Conservation (phyloP, 1,284 basidiomycete genomes). For the Vanrija sp. region DNA sequence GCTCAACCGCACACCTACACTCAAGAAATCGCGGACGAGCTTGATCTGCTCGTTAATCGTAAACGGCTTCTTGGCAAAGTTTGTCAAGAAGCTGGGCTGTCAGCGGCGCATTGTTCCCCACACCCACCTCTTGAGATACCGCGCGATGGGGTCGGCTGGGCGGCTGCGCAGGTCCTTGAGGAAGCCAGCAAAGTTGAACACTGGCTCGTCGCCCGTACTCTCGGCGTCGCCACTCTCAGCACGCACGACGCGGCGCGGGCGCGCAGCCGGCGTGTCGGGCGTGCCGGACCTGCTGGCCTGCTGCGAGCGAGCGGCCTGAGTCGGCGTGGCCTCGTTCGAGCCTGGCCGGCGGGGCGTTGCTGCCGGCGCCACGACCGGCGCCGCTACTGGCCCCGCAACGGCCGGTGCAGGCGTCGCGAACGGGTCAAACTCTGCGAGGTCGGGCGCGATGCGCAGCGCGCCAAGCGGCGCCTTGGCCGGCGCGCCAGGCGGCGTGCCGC, state of each 20-base stretch:
- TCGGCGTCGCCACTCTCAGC: neutral
- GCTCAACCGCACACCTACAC: constrained; percentile 55
- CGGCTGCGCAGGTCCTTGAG: constrained; percentile 84
- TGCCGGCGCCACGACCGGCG: neutral
- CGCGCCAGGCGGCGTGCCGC: neutral
- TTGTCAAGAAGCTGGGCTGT: constrained; percentile 70
- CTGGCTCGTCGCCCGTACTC: constrained; percentile 20
- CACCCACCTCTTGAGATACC: constrained; percentile 78
- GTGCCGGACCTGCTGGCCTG: neutral
- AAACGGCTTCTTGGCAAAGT: constrained; percentile 83
- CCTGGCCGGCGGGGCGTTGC: neutral
- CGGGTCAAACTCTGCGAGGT: constrained; percentile 44
- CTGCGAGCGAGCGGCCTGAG: neutral
- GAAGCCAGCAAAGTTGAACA: constrained; percentile 57
- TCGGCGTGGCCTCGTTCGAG: neutral
- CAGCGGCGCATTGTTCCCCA: neutral
- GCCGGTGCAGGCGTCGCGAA: constrained; percentile 32
- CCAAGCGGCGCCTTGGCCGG: neutral
- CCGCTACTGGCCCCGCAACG: neutral
- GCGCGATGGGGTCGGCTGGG: constrained; percentile 80
- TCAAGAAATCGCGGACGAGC: constrained; percentile 86
- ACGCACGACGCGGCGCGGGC: constrained; percentile 1
- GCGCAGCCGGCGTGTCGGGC: neutral
- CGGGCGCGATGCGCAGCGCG: constrained; percentile 8
- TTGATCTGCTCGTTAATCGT: constrained; percentile 87